phyloP scores from a whole-genome alignment of 75 land plant species.

The Pinus albicaulis region DNA sequence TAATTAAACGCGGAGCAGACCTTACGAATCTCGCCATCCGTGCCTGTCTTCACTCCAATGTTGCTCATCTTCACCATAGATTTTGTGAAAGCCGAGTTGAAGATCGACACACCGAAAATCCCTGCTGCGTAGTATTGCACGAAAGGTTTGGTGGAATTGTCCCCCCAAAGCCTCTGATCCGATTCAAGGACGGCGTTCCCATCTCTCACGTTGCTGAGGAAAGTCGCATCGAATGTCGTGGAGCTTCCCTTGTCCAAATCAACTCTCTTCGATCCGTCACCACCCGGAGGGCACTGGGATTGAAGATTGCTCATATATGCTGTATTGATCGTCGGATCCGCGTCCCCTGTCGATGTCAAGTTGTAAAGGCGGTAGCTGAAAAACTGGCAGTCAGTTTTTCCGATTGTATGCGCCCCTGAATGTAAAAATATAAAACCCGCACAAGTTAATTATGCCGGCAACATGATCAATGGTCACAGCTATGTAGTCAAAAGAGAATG shows the following conservation, averaged over 20 bases:
- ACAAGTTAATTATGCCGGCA: no score
- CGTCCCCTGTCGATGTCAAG: not conserved
- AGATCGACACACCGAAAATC: conserved; percentile 8
- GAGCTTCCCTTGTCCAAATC: conserved; percentile 48
- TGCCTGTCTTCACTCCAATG: no score
- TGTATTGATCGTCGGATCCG: no score
- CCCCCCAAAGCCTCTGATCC: no score
- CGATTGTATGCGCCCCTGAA: conserved; percentile 63
- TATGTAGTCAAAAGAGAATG: no score
- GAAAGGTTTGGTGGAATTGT: no score
- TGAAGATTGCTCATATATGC: conserved; percentile 13
- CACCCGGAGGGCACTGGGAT: conserved; percentile 29
- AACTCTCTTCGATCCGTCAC: conserved; percentile 28
- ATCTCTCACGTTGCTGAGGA: no score
- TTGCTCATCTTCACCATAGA: conserved; percentile 27
- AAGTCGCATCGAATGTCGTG: conserved; percentile 14
- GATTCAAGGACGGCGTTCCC: no score
- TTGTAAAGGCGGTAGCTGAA: conserved; percentile 63
- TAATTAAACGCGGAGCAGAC: conserved; percentile 45
- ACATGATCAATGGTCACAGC: no score
- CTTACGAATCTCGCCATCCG: not conserved
- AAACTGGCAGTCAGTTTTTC: conserved; percentile 58
- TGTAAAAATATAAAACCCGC: no score
- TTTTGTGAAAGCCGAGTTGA: conserved; percentile 27
- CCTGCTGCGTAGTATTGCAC: conserved; percentile 13